Evolutionary conservation across 1,284 basidiomycete genomes (phyloP), one percentile per base, ranked within the genome.

Genomic region (Papiliotrema flavescens): DNA sequence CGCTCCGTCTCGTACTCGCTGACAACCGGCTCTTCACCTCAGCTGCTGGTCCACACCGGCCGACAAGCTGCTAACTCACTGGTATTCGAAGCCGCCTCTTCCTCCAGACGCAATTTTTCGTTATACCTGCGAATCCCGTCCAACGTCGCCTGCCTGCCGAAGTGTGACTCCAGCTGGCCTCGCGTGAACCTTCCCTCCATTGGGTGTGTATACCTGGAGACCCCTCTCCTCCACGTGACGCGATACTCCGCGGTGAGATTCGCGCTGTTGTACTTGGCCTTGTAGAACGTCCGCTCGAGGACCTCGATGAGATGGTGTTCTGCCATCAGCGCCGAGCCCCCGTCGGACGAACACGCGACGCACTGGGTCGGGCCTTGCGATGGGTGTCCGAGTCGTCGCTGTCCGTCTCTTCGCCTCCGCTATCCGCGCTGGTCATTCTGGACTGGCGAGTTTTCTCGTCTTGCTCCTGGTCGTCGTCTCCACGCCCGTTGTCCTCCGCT

Each of bases 1-100:
- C 64, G 45, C 28, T 62, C 62, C 43, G 47, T 2, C 36, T 65
- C 64, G 43, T 65, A 65, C 19, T 65, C 60, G 45, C 28, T 35
- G 14, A 42, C 14, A 11, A 20, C 20, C 15, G 26, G 17, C 6
- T 32, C 49, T 23, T 19, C 43, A 5, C 28, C 28, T 32, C 11
- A 47, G 45, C 26, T 5, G 19, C 42, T 11, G 8, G 5, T 26
- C 5, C 23, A 7, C 23, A 20, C 23, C 42, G 17, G 14, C n/a
- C 42, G n/a, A n/a, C n/a, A n/a, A n/a, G n/a, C n/a, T n/a, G n/a
- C n/a, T n/a, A n/a, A n/a, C n/a, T n/a, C n/a, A n/a, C n/a, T n/a
- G n/a, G n/a, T n/a, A n/a, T 22, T 44, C 42, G 28, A 32, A 32
- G 28, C 20, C 39, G 5, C 15, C 20, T 40, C 39, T 15, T 40